Base-by-base conservation (phyloP, 345 rosid genomes). In the Jatropha curcas region DNA sequence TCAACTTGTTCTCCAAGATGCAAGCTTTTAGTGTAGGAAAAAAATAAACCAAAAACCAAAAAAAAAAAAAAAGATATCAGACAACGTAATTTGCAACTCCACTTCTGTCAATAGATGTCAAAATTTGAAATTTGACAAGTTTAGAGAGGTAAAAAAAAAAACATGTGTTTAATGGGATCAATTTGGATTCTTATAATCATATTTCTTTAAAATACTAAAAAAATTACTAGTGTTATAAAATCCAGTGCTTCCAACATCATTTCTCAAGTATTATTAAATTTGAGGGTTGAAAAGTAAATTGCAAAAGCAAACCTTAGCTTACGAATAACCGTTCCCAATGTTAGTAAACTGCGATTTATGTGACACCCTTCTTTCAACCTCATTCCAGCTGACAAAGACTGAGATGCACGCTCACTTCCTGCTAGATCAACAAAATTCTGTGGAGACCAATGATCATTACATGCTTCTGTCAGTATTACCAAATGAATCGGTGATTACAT, bases 351-450 rank as follows among this genome's bases (percentile, higher is more conserved):
- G 62, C 92, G 91, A 77, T 95, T 95, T 75, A 95, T 95, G 78
- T 95, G 98, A 88, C 90, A 89, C 58, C 99, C 96, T 85, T 92
- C 96, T 83, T 95, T 91, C 87, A 95, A 78, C 84, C 99, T 83
- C 59, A 88, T 82, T 52, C 99, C 93, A 50, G 93, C 96, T 45
- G 99, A 87, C 76, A 86, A 76, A 68, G 97, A 80, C 81, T 94
- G 96, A 74, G 99, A 95, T 65, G 98, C 98, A 70, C 96, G 98
- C 79, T 92, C 98, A 82, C 99, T 92, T 86, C 97, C 98, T 0
- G 97, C 99, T 25, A 95, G 91, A 88, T 95, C 99, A 75, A 92
- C 70, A 75, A 95, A 91, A 79, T 89, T 95, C 94, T 89, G 85
- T 48, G 67, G 73, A 78, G 58, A 10, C 77, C 58, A 81, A 66